Conservation (phyloP, 2,329 filamentous ascomycete species). For the Chrysosporium queenslandicum region DNA sequence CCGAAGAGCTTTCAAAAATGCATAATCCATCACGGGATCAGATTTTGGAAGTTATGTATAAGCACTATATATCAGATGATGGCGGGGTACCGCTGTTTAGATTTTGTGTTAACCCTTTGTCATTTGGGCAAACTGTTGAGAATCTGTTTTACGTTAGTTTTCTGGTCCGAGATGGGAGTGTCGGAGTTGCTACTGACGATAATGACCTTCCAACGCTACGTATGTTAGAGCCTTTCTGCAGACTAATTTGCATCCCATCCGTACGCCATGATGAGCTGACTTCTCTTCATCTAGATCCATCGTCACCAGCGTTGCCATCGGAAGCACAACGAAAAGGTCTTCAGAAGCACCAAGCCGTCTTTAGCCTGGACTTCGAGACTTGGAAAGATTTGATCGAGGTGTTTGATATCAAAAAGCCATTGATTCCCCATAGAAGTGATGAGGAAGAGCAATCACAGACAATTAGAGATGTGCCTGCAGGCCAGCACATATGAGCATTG, state of each 20-base stretch:
- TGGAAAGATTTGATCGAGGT: slow-evolving; percentile 70
- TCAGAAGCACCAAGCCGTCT: slow-evolving; percentile 71
- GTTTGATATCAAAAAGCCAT: slow-evolving; percentile 64
- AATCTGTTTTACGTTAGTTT: slow-evolving; percentile 97
- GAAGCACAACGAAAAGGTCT: slow-evolving; percentile 43
- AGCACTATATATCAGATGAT: slow-evolving; percentile 54
- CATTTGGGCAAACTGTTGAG: slow-evolving; percentile 90
- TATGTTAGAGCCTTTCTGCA: slow-evolving; percentile 43
- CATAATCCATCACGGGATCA: slow-evolving; percentile 22
- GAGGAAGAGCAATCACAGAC: slow-evolving; percentile 22
- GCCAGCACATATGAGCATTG: neutral
- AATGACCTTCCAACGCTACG: slow-evolving; percentile 67
- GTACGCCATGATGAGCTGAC: neutral
- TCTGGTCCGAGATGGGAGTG: slow-evolving; percentile 73
- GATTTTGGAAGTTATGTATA: slow-evolving; percentile 30
- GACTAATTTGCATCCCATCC: neutral
- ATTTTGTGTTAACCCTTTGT: slow-evolving; percentile 80
- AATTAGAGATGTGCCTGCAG: neutral
- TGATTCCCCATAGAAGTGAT: slow-evolving; percentile 74
- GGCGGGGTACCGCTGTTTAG: slow-evolving; percentile 70
- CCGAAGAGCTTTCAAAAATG: slow-evolving; percentile 33
- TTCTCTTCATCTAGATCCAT: slow-evolving; percentile 23
- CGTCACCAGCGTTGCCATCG: slow-evolving; percentile 40
- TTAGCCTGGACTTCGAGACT: slow-evolving; percentile 73
- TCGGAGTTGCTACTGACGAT: slow-evolving; percentile 63